Conservation (phyloP, 2,329 filamentous ascomycete species). For the Cordyceps fumosorosea region DNA sequence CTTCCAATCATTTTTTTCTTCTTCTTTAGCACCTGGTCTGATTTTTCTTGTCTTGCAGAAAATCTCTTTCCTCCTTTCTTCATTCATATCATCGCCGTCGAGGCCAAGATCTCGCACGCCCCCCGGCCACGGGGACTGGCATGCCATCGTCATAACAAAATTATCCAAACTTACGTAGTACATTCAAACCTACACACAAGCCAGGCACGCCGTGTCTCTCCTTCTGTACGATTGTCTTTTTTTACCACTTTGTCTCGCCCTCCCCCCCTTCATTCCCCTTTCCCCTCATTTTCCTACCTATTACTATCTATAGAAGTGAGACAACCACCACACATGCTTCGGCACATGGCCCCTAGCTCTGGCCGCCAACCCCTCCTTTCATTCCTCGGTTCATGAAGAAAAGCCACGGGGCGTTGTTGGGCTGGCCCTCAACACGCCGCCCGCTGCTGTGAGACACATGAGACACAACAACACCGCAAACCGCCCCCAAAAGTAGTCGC, state of each 20-base stretch:
- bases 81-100: too few relatives aligned
- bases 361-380: not conserved
- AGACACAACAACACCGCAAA: not conserved
- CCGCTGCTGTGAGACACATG: not conserved
- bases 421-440: not conserved
- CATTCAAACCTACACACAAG: not conserved
- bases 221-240: not conserved
- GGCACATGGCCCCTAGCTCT: slow-evolving; percentile 5
- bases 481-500: not conserved
- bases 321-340: not conserved
- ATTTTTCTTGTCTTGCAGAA: too few relatives aligned
- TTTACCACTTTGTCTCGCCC: not conserved
- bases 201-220: not conserved
- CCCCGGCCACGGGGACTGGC: too few relatives aligned
- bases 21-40: too few relatives aligned
- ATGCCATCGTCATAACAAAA: too few relatives aligned
- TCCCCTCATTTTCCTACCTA: too few relatives aligned
- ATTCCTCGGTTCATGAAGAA: not conserved
- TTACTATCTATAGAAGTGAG: slow-evolving; percentile 6
- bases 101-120: too few relatives aligned
- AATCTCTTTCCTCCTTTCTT: too few relatives aligned
- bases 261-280: not conserved
- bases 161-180: not conserved
- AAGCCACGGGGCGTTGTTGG: too few relatives aligned
- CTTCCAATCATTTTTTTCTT: not conserved